A percentile compares a stretch with the other conserved stretches of the same genome.
These are phyloP conservation scores for Aspergillus ochraceoroseus DNA, from an alignment of 2,329 filamentous ascomycete genomes.

Conservation along the genomic window DNA sequence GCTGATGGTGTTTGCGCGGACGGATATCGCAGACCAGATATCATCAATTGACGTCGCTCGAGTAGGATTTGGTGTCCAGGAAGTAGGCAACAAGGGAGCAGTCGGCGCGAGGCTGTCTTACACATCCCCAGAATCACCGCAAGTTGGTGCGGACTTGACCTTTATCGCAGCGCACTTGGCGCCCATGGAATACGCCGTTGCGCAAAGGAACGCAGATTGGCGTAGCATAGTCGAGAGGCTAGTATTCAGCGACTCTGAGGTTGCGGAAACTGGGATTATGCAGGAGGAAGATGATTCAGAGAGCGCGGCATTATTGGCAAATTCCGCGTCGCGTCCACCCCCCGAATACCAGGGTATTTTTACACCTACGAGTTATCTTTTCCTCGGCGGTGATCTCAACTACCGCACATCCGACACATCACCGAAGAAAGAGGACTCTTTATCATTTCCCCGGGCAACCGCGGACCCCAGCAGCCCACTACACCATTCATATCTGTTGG, in stretches of 20 bases:
- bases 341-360: constrained; percentile 55
- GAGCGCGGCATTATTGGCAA: constrained; percentile 31
- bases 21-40: constrained; percentile 55
- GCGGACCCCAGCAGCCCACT: constrained; percentile 48
- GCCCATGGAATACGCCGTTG: constrained; percentile 74
- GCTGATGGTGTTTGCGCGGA: constrained; percentile 75
- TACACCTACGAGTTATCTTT: constrained; percentile 68
- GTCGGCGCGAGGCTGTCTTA: constrained; percentile 71
- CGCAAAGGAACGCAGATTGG: constrained; percentile 82
- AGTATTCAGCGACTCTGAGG: constrained; percentile 56
- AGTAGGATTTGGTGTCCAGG: constrained; percentile 75
- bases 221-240: constrained; percentile 72
- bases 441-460: constrained; percentile 59
- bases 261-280: constrained; percentile 5
- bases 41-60: constrained; percentile 68
- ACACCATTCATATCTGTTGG: constrained; percentile 64
- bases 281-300: constrained; percentile 39
- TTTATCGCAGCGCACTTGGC: constrained; percentile 86
- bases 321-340: constrained; percentile 29
- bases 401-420: constrained; percentile 72
- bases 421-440: constrained; percentile 56
- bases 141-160: constrained; percentile 61
- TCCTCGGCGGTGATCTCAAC: constrained; percentile 89
- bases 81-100: constrained; percentile 95
- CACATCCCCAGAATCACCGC: constrained; percentile 33